These are phyloP conservation scores for Calycina herbarum DNA, from an alignment of 2,329 filamentous ascomycete species.

Conservation along the genomic window DNA sequence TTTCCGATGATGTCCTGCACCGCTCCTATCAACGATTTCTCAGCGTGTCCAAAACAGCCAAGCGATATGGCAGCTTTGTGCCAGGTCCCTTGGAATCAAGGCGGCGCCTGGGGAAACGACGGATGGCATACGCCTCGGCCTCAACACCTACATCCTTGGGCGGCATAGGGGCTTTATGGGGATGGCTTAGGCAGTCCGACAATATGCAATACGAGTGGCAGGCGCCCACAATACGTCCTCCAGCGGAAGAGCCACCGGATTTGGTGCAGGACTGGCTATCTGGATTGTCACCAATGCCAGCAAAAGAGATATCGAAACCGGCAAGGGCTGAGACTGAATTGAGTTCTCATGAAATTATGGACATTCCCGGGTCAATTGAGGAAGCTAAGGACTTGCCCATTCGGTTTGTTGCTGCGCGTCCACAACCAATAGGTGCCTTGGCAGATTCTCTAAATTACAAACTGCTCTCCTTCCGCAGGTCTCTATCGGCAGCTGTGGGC, in stretches of 20 bases:
- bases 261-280: slow-evolving; percentile 24
- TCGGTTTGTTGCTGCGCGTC: neutral
- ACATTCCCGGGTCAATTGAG: neutral
- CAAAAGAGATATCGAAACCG: neutral
- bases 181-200: slow-evolving; percentile 19
- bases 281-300: slow-evolving; percentile 19
- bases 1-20: slow-evolving; percentile 57
- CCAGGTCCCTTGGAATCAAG: slow-evolving; percentile 39
- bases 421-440: neutral
- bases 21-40: slow-evolving; percentile 51
- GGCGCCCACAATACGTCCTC: slow-evolving; percentile 28
- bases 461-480: neutral
- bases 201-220: slow-evolving; percentile 36
- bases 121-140: slow-evolving; percentile 31
- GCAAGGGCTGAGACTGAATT: neutral
- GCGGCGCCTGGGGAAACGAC: slow-evolving; percentile 37
- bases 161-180: neutral
- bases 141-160: neutral
- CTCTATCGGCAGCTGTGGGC: neutral
- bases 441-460: neutral
- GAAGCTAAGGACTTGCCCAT: neutral
- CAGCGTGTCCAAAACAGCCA: slow-evolving; percentile 33
- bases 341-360: slow-evolving; percentile 4
- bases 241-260: slow-evolving; percentile 7
- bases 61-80: slow-evolving; percentile 39